Evolutionary conservation across 352 stramenopile species (phyloP).

Genomic region (Globisporangium sylvaticum): DNA sequence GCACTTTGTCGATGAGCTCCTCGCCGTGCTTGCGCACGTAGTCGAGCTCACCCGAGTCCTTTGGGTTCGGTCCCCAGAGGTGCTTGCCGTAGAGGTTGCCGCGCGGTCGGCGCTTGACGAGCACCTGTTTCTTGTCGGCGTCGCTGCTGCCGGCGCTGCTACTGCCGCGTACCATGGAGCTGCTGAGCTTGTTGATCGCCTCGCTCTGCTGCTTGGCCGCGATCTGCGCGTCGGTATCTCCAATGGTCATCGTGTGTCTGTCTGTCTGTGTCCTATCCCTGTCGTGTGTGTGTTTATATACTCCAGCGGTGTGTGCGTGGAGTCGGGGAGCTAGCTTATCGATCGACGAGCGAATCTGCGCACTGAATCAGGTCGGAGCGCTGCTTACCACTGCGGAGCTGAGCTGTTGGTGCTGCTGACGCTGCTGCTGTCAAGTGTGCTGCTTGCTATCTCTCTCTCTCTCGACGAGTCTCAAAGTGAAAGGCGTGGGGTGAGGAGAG

Average conservation of each 20-base stretch:
- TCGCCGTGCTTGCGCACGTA: slow-evolving; percentile 57
- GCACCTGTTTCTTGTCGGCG: slow-evolving; percentile 1
- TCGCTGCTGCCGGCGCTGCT: not conserved
- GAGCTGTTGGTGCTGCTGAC: not conserved
- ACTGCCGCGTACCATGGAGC: not conserved
- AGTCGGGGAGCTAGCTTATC: not conserved
- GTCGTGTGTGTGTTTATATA: not conserved
- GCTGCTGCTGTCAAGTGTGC: not conserved
- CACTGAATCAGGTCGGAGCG: not conserved
- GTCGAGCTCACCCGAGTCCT: slow-evolving; percentile 38
- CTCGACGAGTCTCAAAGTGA: slow-evolving; percentile 3
- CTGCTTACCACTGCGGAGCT: not conserved
- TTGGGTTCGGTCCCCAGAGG: slow-evolving; percentile 38
- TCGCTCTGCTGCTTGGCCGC: not conserved
- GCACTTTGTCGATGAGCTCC: slow-evolving; percentile 33
- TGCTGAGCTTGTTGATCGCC: slow-evolving; percentile 6
- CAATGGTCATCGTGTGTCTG: slow-evolving; percentile 1
- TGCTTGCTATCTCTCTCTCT: not conserved
- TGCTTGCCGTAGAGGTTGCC: slow-evolving; percentile 30
- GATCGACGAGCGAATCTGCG: not conserved
- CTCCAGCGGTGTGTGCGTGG: not conserved
- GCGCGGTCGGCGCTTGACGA: slow-evolving; percentile 14
- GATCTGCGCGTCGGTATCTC: not conserved
- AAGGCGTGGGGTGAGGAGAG: not conserved
- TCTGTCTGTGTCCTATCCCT: not conserved